phyloP scores from a whole-genome alignment of 345 rosid species.

The Nasturtium officinale region DNA sequence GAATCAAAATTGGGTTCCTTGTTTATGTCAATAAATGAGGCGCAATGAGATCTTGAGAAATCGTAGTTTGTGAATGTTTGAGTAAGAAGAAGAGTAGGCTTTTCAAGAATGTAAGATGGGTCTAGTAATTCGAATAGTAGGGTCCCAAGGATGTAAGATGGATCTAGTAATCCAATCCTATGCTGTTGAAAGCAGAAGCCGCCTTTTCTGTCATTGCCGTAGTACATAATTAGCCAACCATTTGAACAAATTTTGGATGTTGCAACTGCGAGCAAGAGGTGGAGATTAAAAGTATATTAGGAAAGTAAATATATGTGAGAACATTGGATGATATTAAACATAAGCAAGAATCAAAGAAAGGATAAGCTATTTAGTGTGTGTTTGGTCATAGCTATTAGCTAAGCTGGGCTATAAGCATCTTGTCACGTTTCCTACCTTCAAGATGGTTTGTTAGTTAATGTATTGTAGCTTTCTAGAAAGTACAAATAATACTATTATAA shows the following conservation, averaged over 20 bases:
- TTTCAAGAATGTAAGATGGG: background rate
- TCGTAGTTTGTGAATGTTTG: slow-evolving; percentile 13
- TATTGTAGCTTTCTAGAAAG: slow-evolving; percentile 11
- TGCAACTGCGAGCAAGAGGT: slow-evolving; percentile 2
- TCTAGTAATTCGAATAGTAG: background rate
- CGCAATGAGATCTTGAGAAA: slow-evolving; percentile 11
- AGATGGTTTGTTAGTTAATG: background rate
- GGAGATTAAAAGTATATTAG: background rate
- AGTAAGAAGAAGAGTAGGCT: slow-evolving; percentile 2
- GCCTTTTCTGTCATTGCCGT: too few species aligned
- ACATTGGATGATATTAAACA: slow-evolving; percentile 1
- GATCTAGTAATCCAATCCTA: background rate
- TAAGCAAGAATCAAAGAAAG: slow-evolving; percentile 21
- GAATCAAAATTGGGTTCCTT: background rate
- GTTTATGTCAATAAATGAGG: background rate
- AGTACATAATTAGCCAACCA: too few species aligned
- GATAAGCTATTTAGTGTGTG: background rate
- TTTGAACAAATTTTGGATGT: background rate
- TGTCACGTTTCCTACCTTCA: slow-evolving; percentile 33
- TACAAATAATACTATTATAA: background rate
- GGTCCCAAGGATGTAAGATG: background rate
- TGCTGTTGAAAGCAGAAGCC: too few species aligned
- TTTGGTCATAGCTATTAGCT: slow-evolving; percentile 6
- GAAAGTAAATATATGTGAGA: background rate
- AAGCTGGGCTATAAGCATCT: slow-evolving; percentile 33